phyloP scores from a whole-genome alignment of 1,284 basidiomycete species.

The Cryptococcus jaspeensis region DNA sequence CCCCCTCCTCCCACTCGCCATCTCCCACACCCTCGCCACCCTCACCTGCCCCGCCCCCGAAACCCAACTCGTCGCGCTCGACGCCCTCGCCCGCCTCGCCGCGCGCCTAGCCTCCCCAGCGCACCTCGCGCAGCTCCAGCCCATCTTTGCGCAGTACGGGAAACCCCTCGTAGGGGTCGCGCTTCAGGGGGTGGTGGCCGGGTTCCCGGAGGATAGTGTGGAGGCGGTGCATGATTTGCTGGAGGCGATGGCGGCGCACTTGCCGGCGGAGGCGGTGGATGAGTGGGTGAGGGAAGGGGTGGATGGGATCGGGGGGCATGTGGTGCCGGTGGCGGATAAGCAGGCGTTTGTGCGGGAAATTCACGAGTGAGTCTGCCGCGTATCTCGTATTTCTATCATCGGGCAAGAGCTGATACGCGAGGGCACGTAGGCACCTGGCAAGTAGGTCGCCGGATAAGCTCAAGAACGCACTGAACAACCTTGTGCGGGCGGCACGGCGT shows the following conservation, averaged over 20 bases:
- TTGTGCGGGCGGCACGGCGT: constrained; percentile 41
- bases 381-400: not conserved
- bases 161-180: constrained; percentile 68
- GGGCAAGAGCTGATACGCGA: not conserved
- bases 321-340: constrained; percentile 68
- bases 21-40: constrained; percentile 71
- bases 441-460: constrained; percentile 25
- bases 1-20: constrained; percentile 68
- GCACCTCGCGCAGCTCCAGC: constrained; percentile 64
- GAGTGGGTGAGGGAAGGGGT: constrained; percentile 71
- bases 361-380: constrained; percentile 59
- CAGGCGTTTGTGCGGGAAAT: constrained; percentile 71
- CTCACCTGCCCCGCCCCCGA: constrained; percentile 77
- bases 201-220: constrained; percentile 83
- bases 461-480: constrained; percentile 30
- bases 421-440: constrained; percentile 16
- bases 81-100: constrained; percentile 73
- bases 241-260: constrained; percentile 60
- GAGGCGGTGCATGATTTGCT: constrained; percentile 74
- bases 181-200: constrained; percentile 73
- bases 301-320: constrained; percentile 65
- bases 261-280: constrained; percentile 68
- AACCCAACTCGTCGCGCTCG: constrained; percentile 75
- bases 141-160: constrained; percentile 71
- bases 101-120: constrained; percentile 56